Evolutionary conservation across 257 asterid genomes (phyloP).

Genomic region (Rauvolfia tetraphylla): DNA sequence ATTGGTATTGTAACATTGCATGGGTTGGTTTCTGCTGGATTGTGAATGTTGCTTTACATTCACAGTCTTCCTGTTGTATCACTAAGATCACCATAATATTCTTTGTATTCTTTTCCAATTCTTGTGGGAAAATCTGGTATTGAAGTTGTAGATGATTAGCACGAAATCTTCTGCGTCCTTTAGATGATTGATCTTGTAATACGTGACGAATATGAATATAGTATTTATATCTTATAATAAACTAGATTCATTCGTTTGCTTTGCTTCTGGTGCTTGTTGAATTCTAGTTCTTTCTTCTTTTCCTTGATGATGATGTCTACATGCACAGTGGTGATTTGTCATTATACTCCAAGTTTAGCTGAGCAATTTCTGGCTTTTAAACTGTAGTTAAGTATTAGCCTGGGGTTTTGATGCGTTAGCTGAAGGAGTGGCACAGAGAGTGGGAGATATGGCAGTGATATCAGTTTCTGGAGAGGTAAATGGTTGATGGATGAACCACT

Average conservation of each 20-base stretch:
- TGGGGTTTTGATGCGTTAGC: no score
- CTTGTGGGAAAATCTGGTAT: background rate
- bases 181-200: background rate
- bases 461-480: no score
- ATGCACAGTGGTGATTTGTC: no score
- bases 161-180: background rate
- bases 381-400: no score
- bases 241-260: background rate
- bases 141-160: background rate
- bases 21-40: conserved; percentile 51
- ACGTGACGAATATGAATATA: background rate
- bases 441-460: no score
- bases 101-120: conserved; percentile 3
- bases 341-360: no score
- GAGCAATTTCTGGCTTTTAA: no score
- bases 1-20: conserved; percentile 88
- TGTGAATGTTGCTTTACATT: conserved; percentile 17
- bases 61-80: background rate
- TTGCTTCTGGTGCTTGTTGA: background rate
- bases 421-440: no score
- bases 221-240: background rate
- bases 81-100: conserved; percentile 9
- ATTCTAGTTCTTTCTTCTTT: no score
- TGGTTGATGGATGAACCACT: no score
- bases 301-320: no score